Evolutionary conservation across 2,329 filamentous ascomycete genomes (phyloP).

Genomic region (Trichophyton rubrum): DNA sequence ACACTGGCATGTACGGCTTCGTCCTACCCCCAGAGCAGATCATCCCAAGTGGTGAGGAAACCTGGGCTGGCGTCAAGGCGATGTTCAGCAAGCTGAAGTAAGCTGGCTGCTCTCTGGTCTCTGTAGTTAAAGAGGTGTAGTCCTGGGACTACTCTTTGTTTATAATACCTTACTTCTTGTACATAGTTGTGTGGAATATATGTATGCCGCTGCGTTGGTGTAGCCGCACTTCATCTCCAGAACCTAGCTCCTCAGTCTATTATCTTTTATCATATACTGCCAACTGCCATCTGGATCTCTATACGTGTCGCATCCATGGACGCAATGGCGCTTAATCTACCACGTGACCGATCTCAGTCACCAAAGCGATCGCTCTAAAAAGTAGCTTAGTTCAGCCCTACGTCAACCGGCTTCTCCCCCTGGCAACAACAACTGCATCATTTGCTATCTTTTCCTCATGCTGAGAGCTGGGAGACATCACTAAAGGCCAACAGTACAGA

Average conservation of each 20-base stretch:
- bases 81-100: slow-evolving; percentile 6
- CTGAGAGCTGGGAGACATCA: neutral
- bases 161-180: neutral
- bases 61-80: slow-evolving; percentile 30
- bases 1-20: slow-evolving; percentile 39
- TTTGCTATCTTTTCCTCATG: neutral
- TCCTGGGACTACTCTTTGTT: neutral
- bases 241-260: too few relatives aligned
- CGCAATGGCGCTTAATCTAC: neutral
- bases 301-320: neutral
- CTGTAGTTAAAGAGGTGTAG: neutral
- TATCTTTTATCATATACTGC: too few relatives aligned
- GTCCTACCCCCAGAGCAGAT: slow-evolving; percentile 40
- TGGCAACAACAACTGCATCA: neutral
- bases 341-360: neutral
- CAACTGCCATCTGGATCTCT: neutral
- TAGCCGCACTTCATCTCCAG: too few relatives aligned
- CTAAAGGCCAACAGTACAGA: neutral
- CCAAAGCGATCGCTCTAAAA: neutral
- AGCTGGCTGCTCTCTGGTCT: neutral
- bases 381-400: slow-evolving; percentile 2
- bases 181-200: neutral
- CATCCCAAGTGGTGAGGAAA: slow-evolving; percentile 35
- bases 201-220: neutral
- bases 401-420: neutral